Conservation (phyloP, 2,329 filamentous ascomycete genomes). For the Hortaea sp. region DNA sequence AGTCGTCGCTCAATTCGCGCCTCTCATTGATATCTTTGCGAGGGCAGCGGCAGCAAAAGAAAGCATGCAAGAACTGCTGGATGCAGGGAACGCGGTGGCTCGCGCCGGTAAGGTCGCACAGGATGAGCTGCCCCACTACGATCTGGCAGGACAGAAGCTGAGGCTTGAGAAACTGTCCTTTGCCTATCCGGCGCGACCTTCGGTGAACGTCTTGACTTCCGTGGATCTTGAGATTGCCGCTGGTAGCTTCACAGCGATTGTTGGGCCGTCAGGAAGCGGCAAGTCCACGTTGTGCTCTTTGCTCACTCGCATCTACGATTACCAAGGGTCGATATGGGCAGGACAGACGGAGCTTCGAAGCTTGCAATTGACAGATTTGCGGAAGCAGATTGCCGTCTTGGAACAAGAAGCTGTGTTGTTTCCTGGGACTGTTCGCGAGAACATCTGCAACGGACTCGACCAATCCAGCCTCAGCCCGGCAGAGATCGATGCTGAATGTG, state of each 20-base stretch:
- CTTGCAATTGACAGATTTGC: conserved; percentile 26
- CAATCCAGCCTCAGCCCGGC: conserved; percentile 13
- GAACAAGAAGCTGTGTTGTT: conserved; percentile 38
- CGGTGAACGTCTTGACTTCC: conserved; percentile 29
- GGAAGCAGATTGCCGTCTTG: conserved; percentile 34
- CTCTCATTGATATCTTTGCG: conserved; percentile 48
- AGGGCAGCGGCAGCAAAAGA: conserved; percentile 43
- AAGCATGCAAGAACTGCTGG: conserved; percentile 35
- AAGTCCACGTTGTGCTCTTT: conserved; percentile 37
- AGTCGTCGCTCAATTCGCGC: conserved; percentile 52
- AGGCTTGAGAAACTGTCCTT: conserved; percentile 31
- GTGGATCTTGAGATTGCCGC: conserved; percentile 28
- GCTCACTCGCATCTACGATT: conserved; percentile 34
- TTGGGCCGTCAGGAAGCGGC: conserved; percentile 35
- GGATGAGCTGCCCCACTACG: background rate
- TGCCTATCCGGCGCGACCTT: conserved; percentile 35
- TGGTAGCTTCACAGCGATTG: conserved; percentile 35
- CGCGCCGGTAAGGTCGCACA: background rate
- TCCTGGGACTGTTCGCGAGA: conserved; percentile 34
- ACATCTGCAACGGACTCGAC: conserved; percentile 31
- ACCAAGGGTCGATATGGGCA: conserved; percentile 28
- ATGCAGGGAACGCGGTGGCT: conserved; percentile 11
- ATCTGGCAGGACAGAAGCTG: conserved; percentile 20
- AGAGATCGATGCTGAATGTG: conserved; percentile 16
- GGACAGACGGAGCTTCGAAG: conserved; percentile 31